Conservation (phyloP, 2,329 filamentous ascomycete species). For the Lomentospora prolificans region DNA sequence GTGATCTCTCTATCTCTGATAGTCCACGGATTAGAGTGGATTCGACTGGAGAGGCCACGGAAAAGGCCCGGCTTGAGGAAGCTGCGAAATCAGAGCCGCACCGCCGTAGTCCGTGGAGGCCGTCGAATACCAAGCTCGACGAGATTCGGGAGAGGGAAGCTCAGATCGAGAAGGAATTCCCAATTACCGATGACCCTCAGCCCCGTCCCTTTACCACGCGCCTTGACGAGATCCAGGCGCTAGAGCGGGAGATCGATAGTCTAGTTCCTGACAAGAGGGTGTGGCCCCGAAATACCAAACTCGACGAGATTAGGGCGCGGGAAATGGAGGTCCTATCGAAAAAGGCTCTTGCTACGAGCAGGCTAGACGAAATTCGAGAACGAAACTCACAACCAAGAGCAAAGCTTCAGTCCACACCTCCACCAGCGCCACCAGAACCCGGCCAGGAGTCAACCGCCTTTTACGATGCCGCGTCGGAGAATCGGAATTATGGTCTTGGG, state of each 20-base stretch:
- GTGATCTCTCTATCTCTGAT: constrained; percentile 44
- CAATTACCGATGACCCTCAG: constrained; percentile 5
- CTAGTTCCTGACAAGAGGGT: background rate
- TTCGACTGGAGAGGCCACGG: background rate
- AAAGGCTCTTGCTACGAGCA: constrained; percentile 35
- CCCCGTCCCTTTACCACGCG: constrained; percentile 26
- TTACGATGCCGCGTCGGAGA: constrained; percentile 16
- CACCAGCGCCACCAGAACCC: constrained; percentile 19
- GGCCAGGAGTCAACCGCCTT: constrained; percentile 10
- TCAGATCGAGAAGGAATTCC: constrained; percentile 22
- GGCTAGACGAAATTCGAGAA: constrained; percentile 43
- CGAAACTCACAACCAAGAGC: constrained; percentile 26
- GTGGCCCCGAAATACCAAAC: constrained; percentile 28
- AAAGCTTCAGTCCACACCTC: constrained; percentile 31
- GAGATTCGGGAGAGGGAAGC: constrained; percentile 33
- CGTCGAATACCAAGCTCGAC: constrained; percentile 33
- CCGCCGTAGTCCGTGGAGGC: constrained; percentile 10
- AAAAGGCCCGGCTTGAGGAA: background rate
- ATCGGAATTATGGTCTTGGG: background rate
- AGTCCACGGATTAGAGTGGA: constrained; percentile 39
- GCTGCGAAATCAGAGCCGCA: constrained; percentile 6
- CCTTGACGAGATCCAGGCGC: constrained; percentile 36
- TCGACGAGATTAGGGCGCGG: constrained; percentile 37
- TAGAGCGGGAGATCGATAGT: constrained; percentile 10
- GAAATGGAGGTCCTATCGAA: constrained; percentile 35